Evolutionary conservation across 306 rosid genomes (phyloP), one percentile per base, ranked within the genome.

Genomic region (Pueraria montana): DNA sequence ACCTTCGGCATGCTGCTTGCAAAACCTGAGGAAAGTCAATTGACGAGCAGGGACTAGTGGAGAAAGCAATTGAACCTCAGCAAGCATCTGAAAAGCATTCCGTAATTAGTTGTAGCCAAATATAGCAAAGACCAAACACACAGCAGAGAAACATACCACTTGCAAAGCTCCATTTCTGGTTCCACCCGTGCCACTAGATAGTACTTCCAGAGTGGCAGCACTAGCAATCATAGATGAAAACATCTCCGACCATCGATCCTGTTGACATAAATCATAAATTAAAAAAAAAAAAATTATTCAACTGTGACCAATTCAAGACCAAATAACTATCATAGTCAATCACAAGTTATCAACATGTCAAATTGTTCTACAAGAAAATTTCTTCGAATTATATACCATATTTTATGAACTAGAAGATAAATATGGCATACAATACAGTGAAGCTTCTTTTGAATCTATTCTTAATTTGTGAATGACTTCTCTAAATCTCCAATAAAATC

Each of bases 201-300:
- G 81, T 43, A 81, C 84, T 11, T 88, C 96, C 56, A 89, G 21
- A 62, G 89, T 88, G 23, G 84, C 58, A 48, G 92, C 94, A 83
- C 89, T 80, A 81, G 98, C 90, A 49, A 96, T 83, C 77, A 87
- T 38, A 55, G 87, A 81, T n/a, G 93, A 89, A 75, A 96, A 96
- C 93, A 92, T 90, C 80, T 90, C 94, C 0, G 74, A 50, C 99
- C 99, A 96, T 6, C 91, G 98, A 76, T 86, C 91, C 99, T 96
- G 32, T 74, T 55, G 42, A 56, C 48, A 84, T 1, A 64, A 56
- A 78, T 71, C 66, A 72, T 45, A 30, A 84, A 82, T 66, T 42
- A 65, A 58, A 72, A 73, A 36, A 65, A 58, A 72, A 50, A n/a
- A n/a, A 18, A 68, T 10, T 30, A 12, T 23, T 24, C 42, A 58